These are phyloP conservation scores for Nicotiana paniculata DNA, from an alignment of 257 asterid species.

Conservation along the genomic window DNA sequence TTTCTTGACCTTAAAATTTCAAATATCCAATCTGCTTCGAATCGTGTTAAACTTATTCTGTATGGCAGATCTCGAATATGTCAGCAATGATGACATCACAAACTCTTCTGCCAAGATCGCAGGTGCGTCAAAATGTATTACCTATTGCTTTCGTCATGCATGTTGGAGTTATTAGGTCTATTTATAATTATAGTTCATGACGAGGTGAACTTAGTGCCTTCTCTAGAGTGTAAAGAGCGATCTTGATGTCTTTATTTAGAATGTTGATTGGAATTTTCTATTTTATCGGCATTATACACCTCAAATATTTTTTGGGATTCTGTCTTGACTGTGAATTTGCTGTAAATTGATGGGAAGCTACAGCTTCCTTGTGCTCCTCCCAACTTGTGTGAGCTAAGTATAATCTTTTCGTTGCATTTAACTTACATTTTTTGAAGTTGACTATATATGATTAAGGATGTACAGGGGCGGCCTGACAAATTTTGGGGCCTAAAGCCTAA, in stretches of 20 bases:
- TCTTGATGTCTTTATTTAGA: background rate
- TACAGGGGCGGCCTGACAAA: too few relatives aligned
- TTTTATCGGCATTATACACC: background rate
- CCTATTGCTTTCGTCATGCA: constrained; percentile 6
- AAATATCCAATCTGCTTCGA: background rate
- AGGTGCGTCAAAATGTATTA: constrained; percentile 42
- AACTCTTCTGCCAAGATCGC: constrained; percentile 65
- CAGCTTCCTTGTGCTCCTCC: background rate
- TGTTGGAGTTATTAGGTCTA: background rate
- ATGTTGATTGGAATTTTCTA: background rate
- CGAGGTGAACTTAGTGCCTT: background rate
- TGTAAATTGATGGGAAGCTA: background rate
- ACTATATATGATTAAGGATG: background rate
- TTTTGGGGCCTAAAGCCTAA: too few relatives aligned
- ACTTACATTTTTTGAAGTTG: background rate
- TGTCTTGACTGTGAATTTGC: background rate
- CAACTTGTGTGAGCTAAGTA: background rate
- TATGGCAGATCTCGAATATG: constrained; percentile 77
- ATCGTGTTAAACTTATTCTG: constrained; percentile 4
- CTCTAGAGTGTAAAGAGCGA: background rate
- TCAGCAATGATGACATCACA: constrained; percentile 91
- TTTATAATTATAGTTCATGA: background rate
- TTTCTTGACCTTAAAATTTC: background rate
- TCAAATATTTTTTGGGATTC: background rate
- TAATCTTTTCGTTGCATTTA: background rate